A percentile compares a stretch with the other conserved stretches of the same genome.
Conservation (phyloP, 345 rosid species). For the Isatis tinctoria region DNA sequence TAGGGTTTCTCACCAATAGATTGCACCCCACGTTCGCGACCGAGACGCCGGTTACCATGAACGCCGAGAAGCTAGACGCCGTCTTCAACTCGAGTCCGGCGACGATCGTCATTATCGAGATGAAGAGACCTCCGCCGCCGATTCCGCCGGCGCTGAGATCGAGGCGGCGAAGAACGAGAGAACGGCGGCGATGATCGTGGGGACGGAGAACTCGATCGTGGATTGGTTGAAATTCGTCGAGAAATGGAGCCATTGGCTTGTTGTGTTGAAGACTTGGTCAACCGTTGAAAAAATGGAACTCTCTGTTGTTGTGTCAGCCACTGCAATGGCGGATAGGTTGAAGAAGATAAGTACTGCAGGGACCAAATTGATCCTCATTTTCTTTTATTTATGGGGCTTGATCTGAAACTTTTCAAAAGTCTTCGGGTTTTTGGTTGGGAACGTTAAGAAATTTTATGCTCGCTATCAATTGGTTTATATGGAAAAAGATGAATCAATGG, state of each 20-base stretch:
- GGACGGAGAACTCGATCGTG: slow-evolving; percentile 26
- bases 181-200: background rate
- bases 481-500: background rate
- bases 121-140: no score
- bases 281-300: background rate
- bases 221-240: slow-evolving; percentile 10
- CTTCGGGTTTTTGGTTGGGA: background rate
- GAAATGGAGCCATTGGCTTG: slow-evolving; percentile 32
- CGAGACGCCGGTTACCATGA: no score
- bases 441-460: background rate
- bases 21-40: no score
- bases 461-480: background rate
- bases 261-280: slow-evolving; percentile 17
- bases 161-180: no score
- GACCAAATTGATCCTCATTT: slow-evolving; percentile 15
- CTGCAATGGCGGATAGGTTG: slow-evolving; percentile 14
- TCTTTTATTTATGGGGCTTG: background rate
- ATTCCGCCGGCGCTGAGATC: no score
- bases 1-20: no score
- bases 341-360: slow-evolving; percentile 14
- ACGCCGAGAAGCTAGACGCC: no score
- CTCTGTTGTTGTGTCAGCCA: background rate
- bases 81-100: no score
- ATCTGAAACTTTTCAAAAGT: background rate
- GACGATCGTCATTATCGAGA: no score